Percentiles rank a stretch among this genome's conserved stretches.
phyloP scores from a whole-genome alignment of 148 eudicot genomes.

The Dysphania ambrosioides region DNA sequence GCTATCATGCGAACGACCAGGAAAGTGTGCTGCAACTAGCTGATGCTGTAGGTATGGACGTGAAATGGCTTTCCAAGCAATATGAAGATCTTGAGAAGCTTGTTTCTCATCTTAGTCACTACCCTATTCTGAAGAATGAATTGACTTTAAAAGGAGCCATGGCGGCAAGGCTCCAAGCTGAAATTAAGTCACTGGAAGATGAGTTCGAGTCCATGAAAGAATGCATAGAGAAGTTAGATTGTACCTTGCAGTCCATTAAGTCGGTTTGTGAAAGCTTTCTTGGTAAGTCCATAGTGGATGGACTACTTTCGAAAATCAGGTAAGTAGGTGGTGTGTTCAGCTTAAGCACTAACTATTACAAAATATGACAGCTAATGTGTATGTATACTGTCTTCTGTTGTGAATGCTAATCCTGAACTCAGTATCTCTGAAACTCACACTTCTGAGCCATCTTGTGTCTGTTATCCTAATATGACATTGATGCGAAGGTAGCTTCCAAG shows the following conservation, averaged over 20 bases:
- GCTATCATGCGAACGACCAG: slow-evolving; percentile 5
- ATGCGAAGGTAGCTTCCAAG: neutral
- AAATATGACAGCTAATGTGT: no score
- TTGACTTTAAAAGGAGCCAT: no score
- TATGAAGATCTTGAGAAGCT: slow-evolving; percentile 21
- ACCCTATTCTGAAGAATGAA: slow-evolving; percentile 8
- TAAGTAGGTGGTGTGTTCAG: neutral
- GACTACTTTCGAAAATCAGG: neutral
- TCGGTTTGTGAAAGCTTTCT: slow-evolving; percentile 1
- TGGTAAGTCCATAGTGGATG: slow-evolving; percentile 4
- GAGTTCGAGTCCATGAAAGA: slow-evolving; percentile 7
- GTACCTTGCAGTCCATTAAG: neutral
- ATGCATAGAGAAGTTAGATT: neutral
- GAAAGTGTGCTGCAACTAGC: slow-evolving; percentile 15
- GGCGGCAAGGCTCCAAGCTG: no score
- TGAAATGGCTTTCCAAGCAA: slow-evolving; percentile 19
- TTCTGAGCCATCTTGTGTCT: neutral
- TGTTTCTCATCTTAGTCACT: slow-evolving; percentile 3
- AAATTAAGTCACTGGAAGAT: no score
- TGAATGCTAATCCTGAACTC: neutral
- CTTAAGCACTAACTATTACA: neutral
- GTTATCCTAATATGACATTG: no score
- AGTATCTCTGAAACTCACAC: neutral
- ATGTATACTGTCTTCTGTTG: neutral
- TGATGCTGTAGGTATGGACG: slow-evolving; percentile 12